phyloP scores from a whole-genome alignment of 192 early-diverging fungal genomes.

The Dimargaris xerosporica region DNA sequence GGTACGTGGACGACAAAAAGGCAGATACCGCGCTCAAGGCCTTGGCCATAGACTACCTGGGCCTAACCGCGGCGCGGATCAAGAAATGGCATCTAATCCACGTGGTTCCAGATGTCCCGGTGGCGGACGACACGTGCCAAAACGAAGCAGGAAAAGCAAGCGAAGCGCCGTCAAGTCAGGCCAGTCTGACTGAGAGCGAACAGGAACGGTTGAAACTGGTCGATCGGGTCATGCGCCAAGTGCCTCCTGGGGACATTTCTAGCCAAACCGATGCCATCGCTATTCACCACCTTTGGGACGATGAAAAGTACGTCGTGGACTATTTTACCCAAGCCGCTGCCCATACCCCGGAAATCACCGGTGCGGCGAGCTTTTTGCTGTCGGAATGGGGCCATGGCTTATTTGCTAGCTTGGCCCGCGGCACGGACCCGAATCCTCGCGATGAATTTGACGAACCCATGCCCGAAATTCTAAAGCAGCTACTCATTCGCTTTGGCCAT shows the following conservation, averaged over 20 bases:
- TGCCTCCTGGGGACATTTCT: neutral
- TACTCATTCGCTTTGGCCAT: neutral
- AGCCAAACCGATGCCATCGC: neutral
- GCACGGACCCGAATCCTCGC: neutral
- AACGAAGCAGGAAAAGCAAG: neutral
- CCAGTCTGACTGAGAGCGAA: neutral
- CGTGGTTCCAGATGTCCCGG: neutral
- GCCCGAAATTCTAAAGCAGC: neutral
- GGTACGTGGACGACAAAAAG: constrained; percentile 42
- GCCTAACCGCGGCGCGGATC: constrained; percentile 43
- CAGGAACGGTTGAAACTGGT: neutral
- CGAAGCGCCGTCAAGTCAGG: neutral
- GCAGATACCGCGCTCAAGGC: constrained; percentile 33
- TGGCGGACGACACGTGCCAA: neutral
- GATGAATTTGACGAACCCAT: neutral
- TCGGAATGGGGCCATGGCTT: neutral
- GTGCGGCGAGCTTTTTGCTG: constrained; percentile 2
- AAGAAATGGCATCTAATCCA: neutral
- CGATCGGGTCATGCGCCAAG: neutral
- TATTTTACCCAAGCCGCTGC: neutral
- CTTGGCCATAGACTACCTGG: constrained; percentile 48
- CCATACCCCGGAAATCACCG: neutral
- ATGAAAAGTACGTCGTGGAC: neutral
- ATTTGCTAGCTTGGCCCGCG: neutral
- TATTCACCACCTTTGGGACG: constrained; percentile 9